A percentile compares a stretch with the other conserved stretches of the same genome.
These are phyloP conservation scores for Rubia peregrina DNA, from an alignment of 305 asterid genomes.

Conservation along the genomic window DNA sequence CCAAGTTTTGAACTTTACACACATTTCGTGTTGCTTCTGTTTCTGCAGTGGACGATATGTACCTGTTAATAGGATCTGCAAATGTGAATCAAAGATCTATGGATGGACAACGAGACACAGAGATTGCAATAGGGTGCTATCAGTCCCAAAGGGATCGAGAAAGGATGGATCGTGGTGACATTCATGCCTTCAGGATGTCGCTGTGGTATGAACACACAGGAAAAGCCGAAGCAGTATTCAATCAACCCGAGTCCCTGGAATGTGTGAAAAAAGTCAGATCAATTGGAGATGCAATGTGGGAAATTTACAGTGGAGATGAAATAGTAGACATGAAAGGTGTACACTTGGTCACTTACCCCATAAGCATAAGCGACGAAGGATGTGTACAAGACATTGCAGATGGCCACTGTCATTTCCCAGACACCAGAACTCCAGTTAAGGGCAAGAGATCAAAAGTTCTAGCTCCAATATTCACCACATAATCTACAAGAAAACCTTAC, in stretches of 20 bases:
- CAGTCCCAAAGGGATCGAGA: constrained; percentile 39
- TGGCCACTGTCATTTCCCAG: constrained; percentile 47
- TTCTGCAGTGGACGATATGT: constrained; percentile 70
- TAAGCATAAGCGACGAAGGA: constrained; percentile 46
- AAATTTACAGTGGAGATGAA: constrained; percentile 48
- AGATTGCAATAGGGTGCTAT: constrained; percentile 83
- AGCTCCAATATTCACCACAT: constrained; percentile 64
- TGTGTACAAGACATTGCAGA: constrained; percentile 46
- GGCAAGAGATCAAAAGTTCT: constrained; percentile 68
- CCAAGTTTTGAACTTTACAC: neutral
- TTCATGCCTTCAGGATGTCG: constrained; percentile 67
- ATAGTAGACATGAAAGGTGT: constrained; percentile 68
- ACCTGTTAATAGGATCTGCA: constrained; percentile 76
- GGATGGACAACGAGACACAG: constrained; percentile 93
- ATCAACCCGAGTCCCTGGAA: constrained; percentile 53
- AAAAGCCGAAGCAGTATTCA: constrained; percentile 36
- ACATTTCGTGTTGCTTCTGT: neutral
- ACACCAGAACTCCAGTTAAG: constrained; percentile 46
- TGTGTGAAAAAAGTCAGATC: constrained; percentile 44
- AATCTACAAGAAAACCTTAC: constrained; percentile 13
- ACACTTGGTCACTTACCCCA: constrained; percentile 66
- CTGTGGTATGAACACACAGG: constrained; percentile 86
- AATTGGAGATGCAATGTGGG: constrained; percentile 75
- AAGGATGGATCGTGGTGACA: constrained; percentile 27
- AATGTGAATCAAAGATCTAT: constrained; percentile 87